These are phyloP conservation scores for Russula olivacea DNA, from an alignment of 768 basidiomycete genomes.

Conservation along the genomic window DNA sequence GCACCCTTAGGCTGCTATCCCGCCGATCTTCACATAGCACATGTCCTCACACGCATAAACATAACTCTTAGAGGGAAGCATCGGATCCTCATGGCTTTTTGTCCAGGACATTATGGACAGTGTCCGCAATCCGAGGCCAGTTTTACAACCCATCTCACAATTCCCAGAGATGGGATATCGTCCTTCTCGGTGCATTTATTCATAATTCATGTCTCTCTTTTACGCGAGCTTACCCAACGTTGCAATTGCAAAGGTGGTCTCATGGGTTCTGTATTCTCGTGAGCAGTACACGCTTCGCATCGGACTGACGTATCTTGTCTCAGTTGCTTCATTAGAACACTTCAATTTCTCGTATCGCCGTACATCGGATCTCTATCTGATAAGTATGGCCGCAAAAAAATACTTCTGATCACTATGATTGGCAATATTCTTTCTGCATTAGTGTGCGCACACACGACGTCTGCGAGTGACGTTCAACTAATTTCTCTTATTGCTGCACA, in stretches of 20 bases:
- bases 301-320: not conserved
- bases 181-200: conserved; percentile 66
- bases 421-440: conserved; percentile 91
- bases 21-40: conserved; percentile 1
- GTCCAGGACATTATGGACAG: conserved; percentile 58
- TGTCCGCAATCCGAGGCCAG: conserved; percentile 59
- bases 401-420: conserved; percentile 83
- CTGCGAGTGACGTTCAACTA: conserved; percentile 10
- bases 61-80: conserved; percentile 53
- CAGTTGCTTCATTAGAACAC: conserved; percentile 42
- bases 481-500: conserved; percentile 2
- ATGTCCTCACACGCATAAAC: not conserved
- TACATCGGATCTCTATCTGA: conserved; percentile 81
- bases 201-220: not conserved
- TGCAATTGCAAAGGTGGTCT: conserved; percentile 52
- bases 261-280: conserved; percentile 94
- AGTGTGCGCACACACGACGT: conserved; percentile 45
- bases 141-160: conserved; percentile 56
- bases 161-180: conserved; percentile 85
- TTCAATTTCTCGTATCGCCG: conserved; percentile 82
- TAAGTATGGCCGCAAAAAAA: conserved; percentile 77
- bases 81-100: conserved; percentile 67
- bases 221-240: not conserved
- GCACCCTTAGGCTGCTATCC: conserved; percentile 1
- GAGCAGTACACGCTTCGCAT: conserved; percentile 32